Evolutionary conservation across 176 grass and related monocot genomes (phyloP).

Genomic region (Cocos nucifera): DNA sequence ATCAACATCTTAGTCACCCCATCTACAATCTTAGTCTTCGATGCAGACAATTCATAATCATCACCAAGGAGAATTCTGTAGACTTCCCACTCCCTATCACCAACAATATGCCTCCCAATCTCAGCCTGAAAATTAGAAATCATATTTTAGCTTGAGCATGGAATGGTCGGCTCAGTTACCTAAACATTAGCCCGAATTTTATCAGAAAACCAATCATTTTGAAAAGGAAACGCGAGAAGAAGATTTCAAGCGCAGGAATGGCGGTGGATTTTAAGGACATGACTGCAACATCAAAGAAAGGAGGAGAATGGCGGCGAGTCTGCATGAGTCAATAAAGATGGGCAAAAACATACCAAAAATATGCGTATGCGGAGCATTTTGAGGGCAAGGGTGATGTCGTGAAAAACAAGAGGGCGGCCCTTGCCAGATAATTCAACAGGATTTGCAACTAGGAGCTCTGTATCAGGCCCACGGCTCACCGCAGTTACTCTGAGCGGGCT

Average conservation of each 20-base stretch:
- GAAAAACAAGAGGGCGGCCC: conserved; percentile 19
- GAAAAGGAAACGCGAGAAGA: no score
- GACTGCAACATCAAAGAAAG: no score
- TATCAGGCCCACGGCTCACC: conserved; percentile 15
- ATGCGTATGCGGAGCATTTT: conserved; percentile 10
- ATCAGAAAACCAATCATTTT: no score
- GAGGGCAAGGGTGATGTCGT: conserved; percentile 16
- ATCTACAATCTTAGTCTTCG: conserved; percentile 3
- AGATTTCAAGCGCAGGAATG: no score
- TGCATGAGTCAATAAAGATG: no score
- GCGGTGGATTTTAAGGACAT: no score
- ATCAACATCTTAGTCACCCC: conserved; percentile 15
- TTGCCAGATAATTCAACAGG: conserved; percentile 12
- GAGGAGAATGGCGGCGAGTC: no score
- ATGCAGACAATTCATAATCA: conserved; percentile 7
- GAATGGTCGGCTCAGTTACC: no score
- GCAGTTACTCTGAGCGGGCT: not conserved
- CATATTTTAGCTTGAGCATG: no score
- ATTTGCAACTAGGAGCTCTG: conserved; percentile 12
- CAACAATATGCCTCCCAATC: conserved; percentile 19
- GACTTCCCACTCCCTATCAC: conserved; percentile 24
- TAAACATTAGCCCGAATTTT: no score
- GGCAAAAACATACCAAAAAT: conserved; percentile 2
- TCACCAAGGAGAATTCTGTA: conserved; percentile 13
- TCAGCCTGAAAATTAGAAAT: conserved; percentile 14